A percentile compares a stretch with the other conserved stretches of the same genome.
These are phyloP conservation scores for Theobroma cacao DNA, from an alignment of 345 rosid genomes.

Conservation along the genomic window DNA sequence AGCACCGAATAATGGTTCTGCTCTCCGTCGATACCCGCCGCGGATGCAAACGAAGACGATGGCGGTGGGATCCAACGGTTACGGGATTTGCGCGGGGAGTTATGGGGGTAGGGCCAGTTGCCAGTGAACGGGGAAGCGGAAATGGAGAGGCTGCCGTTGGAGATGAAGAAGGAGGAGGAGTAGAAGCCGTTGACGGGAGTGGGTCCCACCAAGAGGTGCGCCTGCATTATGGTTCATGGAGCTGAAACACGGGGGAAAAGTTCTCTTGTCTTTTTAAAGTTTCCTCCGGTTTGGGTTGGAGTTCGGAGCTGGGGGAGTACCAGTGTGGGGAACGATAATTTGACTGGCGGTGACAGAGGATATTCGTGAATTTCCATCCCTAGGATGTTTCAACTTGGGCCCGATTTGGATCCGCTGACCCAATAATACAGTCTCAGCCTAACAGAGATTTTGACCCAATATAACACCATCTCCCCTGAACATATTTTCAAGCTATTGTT, in stretches of 20 bases:
- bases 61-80: slow-evolving; percentile 32
- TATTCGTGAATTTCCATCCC: not conserved
- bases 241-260: not conserved
- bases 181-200: slow-evolving; percentile 42
- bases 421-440: no score
- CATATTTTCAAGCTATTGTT: no score
- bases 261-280: not conserved
- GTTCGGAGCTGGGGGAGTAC: not conserved
- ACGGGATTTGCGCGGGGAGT: slow-evolving; percentile 16
- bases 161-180: slow-evolving; percentile 30
- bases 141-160: slow-evolving; percentile 12
- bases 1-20: slow-evolving; percentile 71
- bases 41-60: slow-evolving; percentile 33
- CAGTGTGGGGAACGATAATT: not conserved
- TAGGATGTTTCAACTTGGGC: not conserved
- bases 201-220: slow-evolving; percentile 73
- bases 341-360: not conserved
- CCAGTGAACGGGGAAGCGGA: slow-evolving; percentile 11
- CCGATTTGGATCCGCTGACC: not conserved
- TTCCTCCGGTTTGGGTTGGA: not conserved
- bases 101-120: slow-evolving; percentile 7
- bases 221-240: slow-evolving; percentile 54
- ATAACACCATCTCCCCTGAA: not conserved
- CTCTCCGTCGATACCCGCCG: slow-evolving; percentile 39
- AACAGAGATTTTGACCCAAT: not conserved